These are phyloP conservation scores for Sophora flavescens DNA, from an alignment of 306 rosid species.

Conservation along the genomic window DNA sequence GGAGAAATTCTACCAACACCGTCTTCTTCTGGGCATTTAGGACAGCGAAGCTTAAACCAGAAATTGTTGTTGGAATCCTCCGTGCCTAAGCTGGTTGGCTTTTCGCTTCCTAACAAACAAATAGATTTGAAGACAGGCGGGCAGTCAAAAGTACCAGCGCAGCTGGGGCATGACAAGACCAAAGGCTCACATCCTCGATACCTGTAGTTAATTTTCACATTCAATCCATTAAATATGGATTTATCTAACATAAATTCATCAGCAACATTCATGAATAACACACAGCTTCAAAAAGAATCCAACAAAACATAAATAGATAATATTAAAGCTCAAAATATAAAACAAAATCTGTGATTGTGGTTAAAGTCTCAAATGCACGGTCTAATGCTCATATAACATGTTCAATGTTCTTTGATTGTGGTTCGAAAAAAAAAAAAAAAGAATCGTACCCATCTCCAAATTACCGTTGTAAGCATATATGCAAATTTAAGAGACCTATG, in stretches of 20 bases:
- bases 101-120: conserved; percentile 59
- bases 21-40: conserved; percentile 78
- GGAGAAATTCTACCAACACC: conserved; percentile 73
- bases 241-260: conserved; percentile 16
- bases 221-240: conserved; percentile 35
- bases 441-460: conserved; percentile 17
- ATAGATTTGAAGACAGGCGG: conserved; percentile 72
- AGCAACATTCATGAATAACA: not conserved
- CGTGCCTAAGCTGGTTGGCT: conserved; percentile 43
- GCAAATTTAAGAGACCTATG: conserved; percentile 12
- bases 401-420: not conserved
- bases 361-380: not conserved
- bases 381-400: conserved; percentile 8
- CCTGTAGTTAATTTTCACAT: conserved; percentile 61
- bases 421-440: not conserved
- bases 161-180: conserved; percentile 85
- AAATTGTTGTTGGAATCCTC: conserved; percentile 62
- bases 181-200: conserved; percentile 81
- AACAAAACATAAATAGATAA: conserved; percentile 14
- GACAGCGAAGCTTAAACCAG: conserved; percentile 77
- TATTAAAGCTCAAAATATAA: conserved; percentile 7
- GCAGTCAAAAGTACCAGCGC: conserved; percentile 75
- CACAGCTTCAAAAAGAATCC: conserved; percentile 21
- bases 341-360: not conserved
- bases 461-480: conserved; percentile 17